Evolutionary conservation across 2,329 filamentous ascomycete species (phyloP).

Genomic region (Talaromyces sp.): DNA sequence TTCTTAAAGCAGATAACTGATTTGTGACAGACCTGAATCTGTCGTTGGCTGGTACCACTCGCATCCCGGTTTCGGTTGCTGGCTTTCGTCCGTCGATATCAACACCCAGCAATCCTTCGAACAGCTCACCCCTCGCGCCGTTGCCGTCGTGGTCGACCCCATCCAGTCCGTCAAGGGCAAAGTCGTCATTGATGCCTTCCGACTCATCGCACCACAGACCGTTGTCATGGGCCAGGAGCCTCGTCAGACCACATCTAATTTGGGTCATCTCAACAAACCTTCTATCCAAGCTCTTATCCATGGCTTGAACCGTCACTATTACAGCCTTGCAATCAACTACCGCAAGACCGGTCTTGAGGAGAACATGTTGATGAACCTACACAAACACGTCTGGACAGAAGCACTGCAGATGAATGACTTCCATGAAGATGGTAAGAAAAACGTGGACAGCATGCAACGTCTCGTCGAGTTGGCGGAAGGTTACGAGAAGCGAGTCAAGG

Average conservation of each 20-base stretch:
- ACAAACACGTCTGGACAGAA: slow-evolving; percentile 99
- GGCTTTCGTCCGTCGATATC: slow-evolving; percentile 98
- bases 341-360: slow-evolving; percentile 95
- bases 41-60: slow-evolving; percentile 99
- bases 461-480: slow-evolving; percentile 88
- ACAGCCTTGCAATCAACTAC: slow-evolving; percentile 98
- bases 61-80: slow-evolving; percentile 97
- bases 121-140: slow-evolving; percentile 91
- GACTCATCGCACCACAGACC: slow-evolving; percentile 95
- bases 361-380: slow-evolving; percentile 99
- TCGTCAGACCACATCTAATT: slow-evolving; percentile 93
- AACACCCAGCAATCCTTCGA: slow-evolving; percentile 99
- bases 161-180: slow-evolving; percentile 99
- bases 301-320: slow-evolving; percentile 97
- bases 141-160: slow-evolving; percentile 95
- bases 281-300: slow-evolving; percentile 99
- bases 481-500: slow-evolving; percentile 98
- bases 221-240: slow-evolving; percentile 98
- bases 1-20: background rate
- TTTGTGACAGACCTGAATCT: slow-evolving; percentile 70
- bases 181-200: slow-evolving; percentile 98
- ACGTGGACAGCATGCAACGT: slow-evolving; percentile 82
- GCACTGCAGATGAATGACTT: slow-evolving; percentile 97
- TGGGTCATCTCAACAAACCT: slow-evolving; percentile 97
- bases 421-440: slow-evolving; percentile 74